Base-by-base conservation (phyloP, 345 rosid genomes). In the Moringa oleifera region DNA sequence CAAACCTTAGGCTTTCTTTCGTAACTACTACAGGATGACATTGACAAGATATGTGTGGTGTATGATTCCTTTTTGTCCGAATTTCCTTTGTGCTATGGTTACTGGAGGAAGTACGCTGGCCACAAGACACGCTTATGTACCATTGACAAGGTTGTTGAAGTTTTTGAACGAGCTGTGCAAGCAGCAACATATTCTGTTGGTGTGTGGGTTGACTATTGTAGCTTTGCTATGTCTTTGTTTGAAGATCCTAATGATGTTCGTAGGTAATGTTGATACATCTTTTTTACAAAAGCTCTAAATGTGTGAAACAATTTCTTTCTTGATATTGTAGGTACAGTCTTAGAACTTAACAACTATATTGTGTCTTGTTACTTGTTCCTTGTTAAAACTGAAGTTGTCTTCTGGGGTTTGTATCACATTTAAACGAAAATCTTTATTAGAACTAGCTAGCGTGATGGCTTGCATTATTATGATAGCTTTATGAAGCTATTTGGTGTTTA, bases 41-140 rank as follows among this genome's bases (percentile, higher is more conserved):
- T 73, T 54, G 78, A 79, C 75, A 85, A 75, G 64, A 56, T 87
- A 58, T 65, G 81, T 73, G 63, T 85, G 69, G 88, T 85, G 37
- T 92, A 89, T 71, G 87, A 87, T 57, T 69, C 89, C 55, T 89
- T 92, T 86, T 73, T 92, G 78, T 71, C 84, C 20, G 80, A 80
- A 74, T 89, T 82, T 71, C 98, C 98, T 3, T 64, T 92, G 72
- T 92, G 96, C 78, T 73, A 82, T 74, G 95, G 90, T 65, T 92
- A 84, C 73, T 92, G 98, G 98, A 84, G 74, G 80, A 92, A 69
- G 79, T 87, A 85, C 76, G 88, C 87, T 61, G 74, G 73, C 71
- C 95, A 83, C 74, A 67, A 73, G 72, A 75, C 73, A 58, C 73
- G 77, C 23, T 71, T 89, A 33, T 73, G 89, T 72, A 66, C 81